Base-by-base conservation (phyloP, 495 filamentous ascomycete species). In the Jackrogersella multiformis region DNA sequence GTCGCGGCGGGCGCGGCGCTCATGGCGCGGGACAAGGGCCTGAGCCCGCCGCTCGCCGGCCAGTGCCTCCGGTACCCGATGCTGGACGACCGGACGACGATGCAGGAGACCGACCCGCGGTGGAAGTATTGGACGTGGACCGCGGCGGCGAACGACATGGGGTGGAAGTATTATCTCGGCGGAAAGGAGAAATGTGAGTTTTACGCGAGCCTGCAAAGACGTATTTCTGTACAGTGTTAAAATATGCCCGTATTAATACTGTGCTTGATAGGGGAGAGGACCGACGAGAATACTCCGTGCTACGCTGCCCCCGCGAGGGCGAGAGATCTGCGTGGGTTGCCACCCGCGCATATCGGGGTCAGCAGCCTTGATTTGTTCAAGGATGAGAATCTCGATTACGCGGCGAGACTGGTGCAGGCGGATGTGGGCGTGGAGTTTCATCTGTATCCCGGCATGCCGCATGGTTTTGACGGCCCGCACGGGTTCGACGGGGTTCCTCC, bases 381-480 rank as follows among this genome's bases (percentile, higher is more conserved):
- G 6, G 80, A 83, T 36, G 80, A 84, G 68, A 61, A 66, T 44
- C 34, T 83, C 2, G 75, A 61, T 6, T 85, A 75, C 69, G 83
- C 77, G 13, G 61, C 61, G 7, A 61, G 26, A 39, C 53, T 86
- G 34, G 77, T 74, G 56, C 66, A 38, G 51, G 68, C 63, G 16
- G 80, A 77, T 21, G 78, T 81, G 2, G 62, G 73, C 2, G 76
- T 80, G 1, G 83, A 87, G 64, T 71, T 86, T 20, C 82, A 85
- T 68, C 69, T 86, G 28, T 86, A 81, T 69, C 74, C 79, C 0
- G 85, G 84, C 0, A 74, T 77, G 8, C 80, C 76, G 34, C 84
- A 85, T 72, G 79, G 72, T 0, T 87, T 80, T 61, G 82, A 86
- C 2, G 28, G 13, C 1, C 80, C 76, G 28, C 84, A 85, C 70